Evolutionary conservation across 306 rosid species (phyloP), one percentile per base, ranked within the genome.

Genomic region (Cicer pinnatifidum): DNA sequence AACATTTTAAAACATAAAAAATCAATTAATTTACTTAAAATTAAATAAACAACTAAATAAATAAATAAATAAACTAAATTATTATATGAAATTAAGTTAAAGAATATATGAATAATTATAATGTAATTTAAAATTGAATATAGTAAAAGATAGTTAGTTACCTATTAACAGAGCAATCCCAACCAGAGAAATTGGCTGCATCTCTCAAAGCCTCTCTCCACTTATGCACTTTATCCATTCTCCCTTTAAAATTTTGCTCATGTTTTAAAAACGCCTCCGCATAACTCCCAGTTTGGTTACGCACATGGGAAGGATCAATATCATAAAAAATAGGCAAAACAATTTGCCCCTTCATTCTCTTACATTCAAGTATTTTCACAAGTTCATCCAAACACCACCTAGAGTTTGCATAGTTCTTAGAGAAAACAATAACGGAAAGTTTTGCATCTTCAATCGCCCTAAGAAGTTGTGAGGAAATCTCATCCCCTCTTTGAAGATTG

Each of bases 111-210:
- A 17, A 17, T 17, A 17, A 17, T 17, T 17, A 17, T 17, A 17
- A 1, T 20, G 33, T 23, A 23, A 2, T 23, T 23, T 46, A 46
- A 45, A 13, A 46, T 11, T 46, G 6, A 11, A 12, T 10, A n/a
- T 48, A n/a, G 7, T 6, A 5, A 48, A 2, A 0, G 6, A 12
- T 17, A 48, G 17, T 8, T 8, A 39, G 0, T 69, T 69, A 78
- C 86, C 81, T 74, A n/a, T 78, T 78, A 47, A 75, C 48, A 1
- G 80, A 45, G 37, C 86, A 78, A 69, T 82, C 86, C 86, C 83
- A 82, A 4, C 86, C 86, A 6, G 86, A 82, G 17, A n/a, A 50
- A 63, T 80, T 82, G 1, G 86, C 86, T 0, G 81, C 86, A 15
- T 82, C 83, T 62, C 45, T 9, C 40, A 80, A 67, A 73, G 83